A percentile compares a stretch with the other conserved stretches of the same genome.
Conservation (phyloP, 306 rosid genomes). For the Oxytropis ochrocephala region DNA sequence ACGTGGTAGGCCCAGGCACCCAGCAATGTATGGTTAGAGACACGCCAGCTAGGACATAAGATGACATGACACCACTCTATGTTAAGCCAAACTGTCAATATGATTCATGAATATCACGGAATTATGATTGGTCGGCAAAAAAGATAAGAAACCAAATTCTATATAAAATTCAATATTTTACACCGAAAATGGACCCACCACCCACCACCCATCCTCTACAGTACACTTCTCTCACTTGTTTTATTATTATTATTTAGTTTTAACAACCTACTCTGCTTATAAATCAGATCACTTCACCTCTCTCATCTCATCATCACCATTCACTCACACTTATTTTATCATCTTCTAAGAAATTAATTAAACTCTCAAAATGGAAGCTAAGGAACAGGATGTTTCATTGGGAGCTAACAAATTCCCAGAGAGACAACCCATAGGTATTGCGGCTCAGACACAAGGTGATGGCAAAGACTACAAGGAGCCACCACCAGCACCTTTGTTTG, state of each 20-base stretch:
- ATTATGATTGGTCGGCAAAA: conserved; percentile 23
- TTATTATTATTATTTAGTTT: neutral
- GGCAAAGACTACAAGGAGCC: conserved; percentile 68
- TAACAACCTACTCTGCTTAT: neutral
- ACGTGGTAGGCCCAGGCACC: conserved; percentile 5
- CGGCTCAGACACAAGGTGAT: conserved; percentile 59
- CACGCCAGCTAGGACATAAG: conserved; percentile 14
- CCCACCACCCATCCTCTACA: conserved; percentile 6
- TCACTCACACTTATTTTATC: neutral
- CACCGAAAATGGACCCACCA: conserved; percentile 22
- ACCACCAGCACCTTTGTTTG: conserved; percentile 55
- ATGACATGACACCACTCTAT: neutral
- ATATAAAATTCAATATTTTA: neutral
- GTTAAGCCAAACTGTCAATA: neutral
- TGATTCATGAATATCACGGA: neutral
- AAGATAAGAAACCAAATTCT: conserved; percentile 9
- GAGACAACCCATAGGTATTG: conserved; percentile 62
- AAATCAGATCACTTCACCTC: neutral
- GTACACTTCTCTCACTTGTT: neutral
- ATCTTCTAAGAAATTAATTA: neutral
- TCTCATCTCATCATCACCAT: neutral
- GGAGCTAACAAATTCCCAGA: conserved; percentile 91
- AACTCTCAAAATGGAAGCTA: conserved; percentile 52
- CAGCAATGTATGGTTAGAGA: neutral
- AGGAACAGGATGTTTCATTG: conserved; percentile 72